Base-by-base conservation (phyloP, 495 filamentous ascomycete species). In the Talaromyces ruber region DNA sequence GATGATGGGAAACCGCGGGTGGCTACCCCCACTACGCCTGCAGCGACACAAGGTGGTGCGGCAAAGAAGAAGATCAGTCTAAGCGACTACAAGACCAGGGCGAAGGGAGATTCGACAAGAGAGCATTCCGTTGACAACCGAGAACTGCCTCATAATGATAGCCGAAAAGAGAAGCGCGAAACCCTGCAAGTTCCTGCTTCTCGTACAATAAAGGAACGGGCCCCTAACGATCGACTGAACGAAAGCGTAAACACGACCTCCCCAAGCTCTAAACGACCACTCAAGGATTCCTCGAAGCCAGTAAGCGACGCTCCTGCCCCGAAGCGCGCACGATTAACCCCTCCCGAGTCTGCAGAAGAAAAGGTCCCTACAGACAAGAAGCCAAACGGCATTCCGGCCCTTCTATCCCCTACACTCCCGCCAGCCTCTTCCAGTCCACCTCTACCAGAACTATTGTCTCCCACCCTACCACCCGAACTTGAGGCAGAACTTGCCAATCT, bases 1-100 rank as follows among this genome's bases (percentile, higher is more conserved):
- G 64, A 66, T 51, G 68, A 74, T 18, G 59, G 64, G 56, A 66
- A 68, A 55, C 66, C 67, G 22, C 70, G 70, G 59, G 54, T 39
- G 18, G 58, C 25, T 37, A 58, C 37, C 6, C 63, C 62, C 28
- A 79, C 70, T 66, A 72, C 71, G 22, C 67, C 68, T 58, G 72
- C 68, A 58, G 73, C 73, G 54, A 71, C 75, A 34, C 64, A 54
- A 8, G 64, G 53, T 60, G 67, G 66, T 55, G 61, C 65, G 37
- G 6, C 65, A n/a, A 81, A 74, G 65, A 82, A 79, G 68, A 82
- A 81, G 64, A 82, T 82, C 54, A 81, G 70, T 50, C 62, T 83
- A 18, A 76, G 71, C 39, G 77, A 82, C 57, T 83, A 82, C 68
- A 81, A 78, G 64, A 74, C 71, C 51, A 79, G 79, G 62, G 73